A percentile compares a stretch with the other conserved stretches of the same genome.
These are phyloP conservation scores for Ophiostoma sp. DNA, from an alignment of 2,329 filamentous ascomycete species.

Conservation along the genomic window DNA sequence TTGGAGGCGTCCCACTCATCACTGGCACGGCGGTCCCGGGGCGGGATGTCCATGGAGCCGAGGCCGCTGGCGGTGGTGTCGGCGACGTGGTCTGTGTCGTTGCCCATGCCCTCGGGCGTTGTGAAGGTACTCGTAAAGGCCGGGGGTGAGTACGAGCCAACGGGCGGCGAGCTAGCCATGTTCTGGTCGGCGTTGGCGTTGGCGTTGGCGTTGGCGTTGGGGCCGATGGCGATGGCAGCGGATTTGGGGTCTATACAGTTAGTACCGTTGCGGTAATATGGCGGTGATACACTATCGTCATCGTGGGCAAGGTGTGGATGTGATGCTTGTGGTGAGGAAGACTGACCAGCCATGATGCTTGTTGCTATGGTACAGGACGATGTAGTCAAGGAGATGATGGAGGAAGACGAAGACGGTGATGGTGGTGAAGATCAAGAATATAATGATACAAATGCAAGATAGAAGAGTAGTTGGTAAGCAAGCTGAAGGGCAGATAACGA, in stretches of 20 bases:
- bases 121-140: conserved; percentile 19
- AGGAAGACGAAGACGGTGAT: too few species aligned
- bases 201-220: conserved; percentile 1
- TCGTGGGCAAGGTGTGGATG: neutral
- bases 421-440: too few species aligned
- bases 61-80: neutral
- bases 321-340: neutral
- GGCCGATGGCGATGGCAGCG: conserved; percentile 18
- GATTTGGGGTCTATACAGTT: conserved; percentile 10
- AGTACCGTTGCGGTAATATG: neutral
- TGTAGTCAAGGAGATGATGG: neutral
- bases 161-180: conserved; percentile 14
- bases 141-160: conserved; percentile 14
- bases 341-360: conserved; percentile 5
- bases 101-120: conserved; percentile 7
- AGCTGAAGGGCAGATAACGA: too few species aligned
- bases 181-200: neutral
- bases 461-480: too few species aligned
- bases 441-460: too few species aligned
- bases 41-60: neutral
- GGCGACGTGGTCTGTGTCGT: neutral
- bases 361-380: neutral
- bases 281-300: neutral
- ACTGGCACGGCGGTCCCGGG: conserved; percentile 20
- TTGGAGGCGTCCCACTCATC: conserved; percentile 50